These are phyloP conservation scores for Colletotrichum tropicale DNA, from an alignment of 2,329 filamentous ascomycete species.

Conservation along the genomic window DNA sequence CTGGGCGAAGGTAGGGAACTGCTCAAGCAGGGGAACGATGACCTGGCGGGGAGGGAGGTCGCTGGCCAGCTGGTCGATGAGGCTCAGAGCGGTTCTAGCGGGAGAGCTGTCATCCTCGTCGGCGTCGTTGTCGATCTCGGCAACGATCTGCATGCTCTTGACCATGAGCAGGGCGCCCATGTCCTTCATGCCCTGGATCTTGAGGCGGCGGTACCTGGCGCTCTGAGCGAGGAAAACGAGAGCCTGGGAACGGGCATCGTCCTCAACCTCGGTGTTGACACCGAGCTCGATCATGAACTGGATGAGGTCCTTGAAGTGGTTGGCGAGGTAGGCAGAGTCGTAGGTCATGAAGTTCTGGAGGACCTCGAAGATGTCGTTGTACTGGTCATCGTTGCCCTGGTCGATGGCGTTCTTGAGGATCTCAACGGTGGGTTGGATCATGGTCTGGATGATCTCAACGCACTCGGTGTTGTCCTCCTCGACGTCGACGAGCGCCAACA, in stretches of 20 bases:
- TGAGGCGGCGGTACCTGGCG: slow-evolving; percentile 91
- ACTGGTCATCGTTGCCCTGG: slow-evolving; percentile 81
- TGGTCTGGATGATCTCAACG: slow-evolving; percentile 76
- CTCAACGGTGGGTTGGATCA: slow-evolving; percentile 86
- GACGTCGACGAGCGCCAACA: slow-evolving; percentile 85
- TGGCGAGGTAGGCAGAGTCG: slow-evolving; percentile 81
- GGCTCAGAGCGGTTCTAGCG: slow-evolving; percentile 80
- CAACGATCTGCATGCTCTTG: slow-evolving; percentile 87
- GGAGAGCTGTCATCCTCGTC: slow-evolving; percentile 78
- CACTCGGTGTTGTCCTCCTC: slow-evolving; percentile 84
- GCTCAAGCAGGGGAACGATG: slow-evolving; percentile 87
- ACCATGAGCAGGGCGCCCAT: slow-evolving; percentile 87
- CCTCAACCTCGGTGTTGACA: slow-evolving; percentile 75
- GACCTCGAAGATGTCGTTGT: slow-evolving; percentile 91
- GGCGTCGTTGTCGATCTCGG: slow-evolving; percentile 85
- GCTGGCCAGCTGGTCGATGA: slow-evolving; percentile 88
- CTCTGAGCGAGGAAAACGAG: slow-evolving; percentile 93
- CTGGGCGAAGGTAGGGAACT: slow-evolving; percentile 81
- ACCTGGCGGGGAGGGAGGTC: slow-evolving; percentile 93
- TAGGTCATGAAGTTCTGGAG: slow-evolving; percentile 95
- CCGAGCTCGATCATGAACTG: slow-evolving; percentile 93
- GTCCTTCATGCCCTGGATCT: slow-evolving; percentile 85
- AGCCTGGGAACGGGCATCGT: slow-evolving; percentile 88
- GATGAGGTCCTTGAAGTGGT: slow-evolving; percentile 88
- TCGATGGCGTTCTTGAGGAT: slow-evolving; percentile 87